These are phyloP conservation scores for Trebouxia gelatinosa DNA, from an alignment of 163 green algal species.

Conservation along the genomic window DNA sequence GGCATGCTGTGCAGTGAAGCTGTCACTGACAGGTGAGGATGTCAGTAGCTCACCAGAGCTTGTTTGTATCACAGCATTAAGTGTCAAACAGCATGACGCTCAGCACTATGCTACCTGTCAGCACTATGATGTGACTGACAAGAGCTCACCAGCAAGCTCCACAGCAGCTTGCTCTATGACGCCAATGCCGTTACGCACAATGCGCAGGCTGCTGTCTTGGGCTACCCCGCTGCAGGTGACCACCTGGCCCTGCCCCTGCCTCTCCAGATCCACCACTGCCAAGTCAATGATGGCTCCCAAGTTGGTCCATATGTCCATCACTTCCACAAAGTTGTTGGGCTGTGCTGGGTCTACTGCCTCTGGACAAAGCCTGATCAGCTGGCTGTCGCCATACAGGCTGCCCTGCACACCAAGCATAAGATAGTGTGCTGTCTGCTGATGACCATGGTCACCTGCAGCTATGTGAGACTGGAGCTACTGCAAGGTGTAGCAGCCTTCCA, in stretches of 20 bases:
- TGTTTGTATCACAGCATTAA: background rate
- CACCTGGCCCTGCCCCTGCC: slow-evolving; percentile 89
- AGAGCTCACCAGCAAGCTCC: slow-evolving; percentile 64
- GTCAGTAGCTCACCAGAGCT: no score
- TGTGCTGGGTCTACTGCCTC: slow-evolving; percentile 40
- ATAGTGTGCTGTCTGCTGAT: no score
- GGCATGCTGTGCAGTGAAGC: no score
- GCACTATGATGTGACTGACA: slow-evolving; percentile 10
- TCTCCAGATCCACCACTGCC: slow-evolving; percentile 91
- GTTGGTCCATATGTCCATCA: slow-evolving; percentile 89
- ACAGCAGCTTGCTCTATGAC: slow-evolving; percentile 91
- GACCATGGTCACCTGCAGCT: no score
- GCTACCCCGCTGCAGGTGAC: slow-evolving; percentile 87
- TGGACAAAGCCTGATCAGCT: slow-evolving; percentile 61
- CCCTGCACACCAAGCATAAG: slow-evolving; percentile 20
- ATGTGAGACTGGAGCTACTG: no score
- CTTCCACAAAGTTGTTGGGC: slow-evolving; percentile 73
- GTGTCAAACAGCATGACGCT: background rate
- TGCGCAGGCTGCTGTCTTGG: slow-evolving; percentile 82
- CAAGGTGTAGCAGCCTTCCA: no score
- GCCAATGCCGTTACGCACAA: slow-evolving; percentile 96
- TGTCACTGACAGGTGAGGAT: no score
- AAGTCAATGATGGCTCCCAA: slow-evolving; percentile 97
- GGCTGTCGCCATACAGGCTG: slow-evolving; percentile 68
- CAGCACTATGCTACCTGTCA: no score